Evolutionary conservation across 2,329 filamentous ascomycete genomes (phyloP).

Genomic region (Hymenotorrendiella dingleyae): DNA sequence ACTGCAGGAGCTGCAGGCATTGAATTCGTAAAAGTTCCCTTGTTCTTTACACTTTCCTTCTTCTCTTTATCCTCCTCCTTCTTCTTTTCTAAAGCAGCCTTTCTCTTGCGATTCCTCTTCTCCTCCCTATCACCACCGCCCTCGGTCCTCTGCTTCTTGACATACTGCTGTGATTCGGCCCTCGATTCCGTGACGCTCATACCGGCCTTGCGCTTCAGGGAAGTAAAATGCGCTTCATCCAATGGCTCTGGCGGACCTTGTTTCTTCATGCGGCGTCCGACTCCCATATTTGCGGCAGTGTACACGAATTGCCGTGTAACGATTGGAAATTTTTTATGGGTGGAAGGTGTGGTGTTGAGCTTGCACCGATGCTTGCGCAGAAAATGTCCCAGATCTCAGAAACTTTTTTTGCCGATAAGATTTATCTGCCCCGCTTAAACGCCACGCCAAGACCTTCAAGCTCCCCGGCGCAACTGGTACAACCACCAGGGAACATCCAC

Average conservation of each 20-base stretch:
- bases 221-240: conserved; percentile 72
- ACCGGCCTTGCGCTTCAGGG: conserved; percentile 77
- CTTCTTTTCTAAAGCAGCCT: conserved; percentile 31
- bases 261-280: conserved; percentile 89
- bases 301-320: neutral
- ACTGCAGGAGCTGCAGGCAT: conserved; percentile 26
- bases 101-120: conserved; percentile 44
- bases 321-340: neutral
- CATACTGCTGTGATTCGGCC: conserved; percentile 38
- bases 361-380: too few species aligned
- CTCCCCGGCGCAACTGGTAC: neutral
- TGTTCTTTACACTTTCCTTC: conserved; percentile 27
- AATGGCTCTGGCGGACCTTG: conserved; percentile 81
- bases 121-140: conserved; percentile 39
- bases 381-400: conserved; percentile 6
- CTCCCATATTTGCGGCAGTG: conserved; percentile 61
- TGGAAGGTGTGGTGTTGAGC: conserved; percentile 3
- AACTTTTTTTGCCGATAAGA: conserved; percentile 18
- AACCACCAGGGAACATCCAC: neutral
- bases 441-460: conserved; percentile 1
- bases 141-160: conserved; percentile 57
- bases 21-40: conserved; percentile 33
- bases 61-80: conserved; percentile 33
- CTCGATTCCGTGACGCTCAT: conserved; percentile 55
- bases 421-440: conserved; percentile 10